These are phyloP conservation scores for Chenopodium album DNA, from an alignment of 148 eudicot species.

Conservation along the genomic window DNA sequence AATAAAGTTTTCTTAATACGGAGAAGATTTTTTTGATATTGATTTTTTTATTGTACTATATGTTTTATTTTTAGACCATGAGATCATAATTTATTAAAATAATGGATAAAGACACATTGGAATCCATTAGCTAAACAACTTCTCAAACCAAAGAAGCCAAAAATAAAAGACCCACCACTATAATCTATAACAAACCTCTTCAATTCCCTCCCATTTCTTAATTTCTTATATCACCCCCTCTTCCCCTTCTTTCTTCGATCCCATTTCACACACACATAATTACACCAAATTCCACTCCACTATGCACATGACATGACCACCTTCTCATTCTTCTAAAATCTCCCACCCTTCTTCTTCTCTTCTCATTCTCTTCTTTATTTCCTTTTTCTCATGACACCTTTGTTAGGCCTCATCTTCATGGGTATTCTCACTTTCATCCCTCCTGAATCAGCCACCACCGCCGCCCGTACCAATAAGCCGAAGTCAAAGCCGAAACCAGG, in stretches of 20 bases:
- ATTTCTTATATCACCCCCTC: neutral
- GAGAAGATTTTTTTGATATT: too few relatives aligned
- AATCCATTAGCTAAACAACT: slow-evolving; percentile 9
- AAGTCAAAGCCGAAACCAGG: neutral
- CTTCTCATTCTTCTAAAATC: slow-evolving; percentile 7
- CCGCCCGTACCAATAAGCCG: neutral
- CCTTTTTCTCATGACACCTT: neutral
- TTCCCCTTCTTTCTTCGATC: neutral
- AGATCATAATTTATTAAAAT: too few relatives aligned
- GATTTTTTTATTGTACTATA: too few relatives aligned
- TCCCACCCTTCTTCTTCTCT: neutral
- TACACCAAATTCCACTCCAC: slow-evolving; percentile 5
- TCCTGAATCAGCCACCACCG: slow-evolving; percentile 13
- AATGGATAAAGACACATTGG: neutral
- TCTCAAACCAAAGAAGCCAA: neutral
- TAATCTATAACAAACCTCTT: neutral
- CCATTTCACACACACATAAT: neutral
- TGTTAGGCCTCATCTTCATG: slow-evolving; percentile 34
- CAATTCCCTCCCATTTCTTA: neutral
- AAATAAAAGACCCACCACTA: slow-evolving; percentile 8
- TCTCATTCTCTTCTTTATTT: neutral
- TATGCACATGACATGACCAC: slow-evolving; percentile 2
- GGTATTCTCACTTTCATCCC: slow-evolving; percentile 40
- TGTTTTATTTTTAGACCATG: too few relatives aligned
- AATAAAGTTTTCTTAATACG: too few relatives aligned